Base-by-base conservation (phyloP, 2,329 filamentous ascomycete species). In the Orbilia quercus region DNA sequence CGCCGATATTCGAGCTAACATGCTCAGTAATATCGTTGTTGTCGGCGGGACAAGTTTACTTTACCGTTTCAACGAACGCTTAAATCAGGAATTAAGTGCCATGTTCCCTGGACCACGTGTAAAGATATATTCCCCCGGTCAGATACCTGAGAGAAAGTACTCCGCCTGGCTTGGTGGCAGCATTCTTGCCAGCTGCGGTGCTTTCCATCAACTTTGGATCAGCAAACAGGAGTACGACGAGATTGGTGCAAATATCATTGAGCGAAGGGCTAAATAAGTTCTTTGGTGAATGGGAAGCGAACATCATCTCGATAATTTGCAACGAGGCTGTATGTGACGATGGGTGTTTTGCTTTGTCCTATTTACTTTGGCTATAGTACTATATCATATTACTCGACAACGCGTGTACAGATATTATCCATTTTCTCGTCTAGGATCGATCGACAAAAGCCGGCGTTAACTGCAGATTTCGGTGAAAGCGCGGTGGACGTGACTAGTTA, bases 141-240 rank as follows among this genome's bases (percentile, higher is more conserved):
- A 94, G 78, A 91, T 91, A 0, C 91, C 90, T 38, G 96, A 99
- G 84, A 84, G 96, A 60, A 90, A 92, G 76, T 98, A 96, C 81
- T 93, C 91, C 20, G 89, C 91, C 54, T 99, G 95, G 94, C 92
- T 99, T 77, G 95, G 96, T 50, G 95, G 95, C 48, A 97, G 92
- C 82, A 97, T 99, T 77, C 84, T 99, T 77, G 93, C 91, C 5
- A 97, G 93, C 81, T 82, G 99, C 82, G 96, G 96, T 7, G 96
- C 93, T 12, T 99, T 99, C 82, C 95, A 99, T 83, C 95, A 99
- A 84, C 94, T 99, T 90, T 99, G 95, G 95, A 96, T 99, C 78
- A 94, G 90, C 22, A 91, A 89, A 81, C 96, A 96, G 84, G 95
- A 99, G 83, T 98, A 97, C 78, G 92, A 97, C 76, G 96, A 99